phyloP scores from a whole-genome alignment of 2,329 filamentous ascomycete genomes.

The Anthostomella pinea region DNA sequence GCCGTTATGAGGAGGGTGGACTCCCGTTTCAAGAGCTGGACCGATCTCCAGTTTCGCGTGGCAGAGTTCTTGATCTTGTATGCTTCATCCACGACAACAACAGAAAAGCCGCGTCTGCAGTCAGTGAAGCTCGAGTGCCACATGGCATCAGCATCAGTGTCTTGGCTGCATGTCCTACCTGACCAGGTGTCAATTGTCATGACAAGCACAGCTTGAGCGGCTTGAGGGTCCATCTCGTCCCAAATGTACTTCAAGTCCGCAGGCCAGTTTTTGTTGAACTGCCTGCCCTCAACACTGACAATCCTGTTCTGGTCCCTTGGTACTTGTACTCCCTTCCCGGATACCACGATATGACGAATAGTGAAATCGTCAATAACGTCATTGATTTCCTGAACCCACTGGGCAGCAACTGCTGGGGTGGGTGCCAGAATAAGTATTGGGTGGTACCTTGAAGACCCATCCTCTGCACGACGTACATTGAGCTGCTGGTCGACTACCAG shows the following conservation, averaged over 20 bases:
- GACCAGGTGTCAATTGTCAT: slow-evolving; percentile 28
- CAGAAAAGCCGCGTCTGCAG: slow-evolving; percentile 20
- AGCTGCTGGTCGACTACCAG: slow-evolving; percentile 21
- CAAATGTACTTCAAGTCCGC: slow-evolving; percentile 19
- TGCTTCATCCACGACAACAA: slow-evolving; percentile 30
- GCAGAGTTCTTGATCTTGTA: slow-evolving; percentile 25
- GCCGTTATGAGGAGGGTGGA: slow-evolving; percentile 30
- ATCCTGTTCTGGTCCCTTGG: slow-evolving; percentile 1
- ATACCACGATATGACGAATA: slow-evolving; percentile 15
- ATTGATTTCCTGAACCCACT: slow-evolving; percentile 27
- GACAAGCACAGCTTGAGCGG: slow-evolving; percentile 22
- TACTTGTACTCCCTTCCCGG: slow-evolving; percentile 11
- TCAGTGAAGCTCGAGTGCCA: slow-evolving; percentile 20
- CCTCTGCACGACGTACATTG: slow-evolving; percentile 7
- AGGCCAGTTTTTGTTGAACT: slow-evolving; percentile 19
- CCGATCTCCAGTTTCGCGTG: slow-evolving; percentile 24
- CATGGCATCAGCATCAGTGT: background rate
- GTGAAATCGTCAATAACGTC: slow-evolving; percentile 7
- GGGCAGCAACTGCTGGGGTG: slow-evolving; percentile 21
- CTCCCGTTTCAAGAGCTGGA: slow-evolving; percentile 21
- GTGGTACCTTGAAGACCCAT: slow-evolving; percentile 10
- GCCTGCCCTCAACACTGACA: slow-evolving; percentile 1
- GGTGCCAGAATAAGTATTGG: slow-evolving; percentile 27
- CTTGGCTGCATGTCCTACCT: slow-evolving; percentile 12
- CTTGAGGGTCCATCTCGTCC: slow-evolving; percentile 15